Evolutionary conservation across 179 eudicot species (phyloP).

Genomic region (Nepenthes alata): DNA sequence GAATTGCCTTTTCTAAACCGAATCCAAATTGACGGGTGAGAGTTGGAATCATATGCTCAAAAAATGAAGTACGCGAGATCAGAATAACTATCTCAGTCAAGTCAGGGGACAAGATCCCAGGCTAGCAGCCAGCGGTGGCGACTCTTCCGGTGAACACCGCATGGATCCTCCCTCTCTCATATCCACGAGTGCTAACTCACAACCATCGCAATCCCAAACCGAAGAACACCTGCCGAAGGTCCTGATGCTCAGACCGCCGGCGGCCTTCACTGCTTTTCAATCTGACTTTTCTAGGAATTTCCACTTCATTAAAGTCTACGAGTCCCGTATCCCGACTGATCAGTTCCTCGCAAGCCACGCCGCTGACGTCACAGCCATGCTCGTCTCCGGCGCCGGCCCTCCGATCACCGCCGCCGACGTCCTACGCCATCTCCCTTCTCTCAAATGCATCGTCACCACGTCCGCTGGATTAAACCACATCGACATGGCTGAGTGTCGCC

Average conservation of each 20-base stretch:
- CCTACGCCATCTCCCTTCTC: constrained; percentile 40
- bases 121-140: background rate
- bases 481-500: constrained; percentile 53
- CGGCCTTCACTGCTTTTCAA: constrained; percentile 12
- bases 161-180: constrained; percentile 4
- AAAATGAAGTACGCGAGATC: too few species aligned
- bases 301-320: constrained; percentile 37
- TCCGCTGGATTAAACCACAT: constrained; percentile 51
- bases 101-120: too few species aligned
- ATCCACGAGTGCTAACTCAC: background rate
- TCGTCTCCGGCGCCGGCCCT: constrained; percentile 15
- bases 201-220: background rate
- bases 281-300: constrained; percentile 27
- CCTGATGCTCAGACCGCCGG: constrained; percentile 24
- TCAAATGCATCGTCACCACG: constrained; percentile 41
- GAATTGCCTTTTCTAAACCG: too few species aligned
- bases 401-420: constrained; percentile 22
- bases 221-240: constrained; percentile 20
- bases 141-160: constrained; percentile 6
- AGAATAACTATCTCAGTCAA: too few species aligned
- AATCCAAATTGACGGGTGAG: too few species aligned
- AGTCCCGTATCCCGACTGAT: constrained; percentile 28
- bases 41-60: too few species aligned
- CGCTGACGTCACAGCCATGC: constrained; percentile 20
- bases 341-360: constrained; percentile 30